A percentile compares a stretch with the other conserved stretches of the same genome.
These are phyloP conservation scores for Arthromyces matolae DNA, from an alignment of 768 basidiomycete genomes.

Conservation along the genomic window DNA sequence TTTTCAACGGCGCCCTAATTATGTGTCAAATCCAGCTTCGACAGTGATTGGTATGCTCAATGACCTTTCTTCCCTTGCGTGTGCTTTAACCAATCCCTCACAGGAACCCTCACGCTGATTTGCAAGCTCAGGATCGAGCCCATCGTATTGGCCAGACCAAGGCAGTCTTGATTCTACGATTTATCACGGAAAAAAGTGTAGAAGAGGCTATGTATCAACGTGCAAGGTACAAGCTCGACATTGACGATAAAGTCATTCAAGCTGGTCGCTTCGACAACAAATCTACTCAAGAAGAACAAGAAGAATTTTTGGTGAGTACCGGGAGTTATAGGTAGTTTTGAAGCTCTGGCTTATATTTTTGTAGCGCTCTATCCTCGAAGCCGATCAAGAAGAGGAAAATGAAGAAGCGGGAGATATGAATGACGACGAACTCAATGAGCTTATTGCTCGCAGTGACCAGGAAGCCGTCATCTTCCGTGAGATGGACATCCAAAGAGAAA, in stretches of 20 bases:
- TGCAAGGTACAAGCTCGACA: slow-evolving; percentile 93
- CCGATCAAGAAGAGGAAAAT: slow-evolving; percentile 86
- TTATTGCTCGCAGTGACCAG: slow-evolving; percentile 81
- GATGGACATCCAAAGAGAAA: slow-evolving; percentile 80
- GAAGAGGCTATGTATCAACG: slow-evolving; percentile 97
- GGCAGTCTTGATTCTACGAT: slow-evolving; percentile 91
- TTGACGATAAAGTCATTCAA: slow-evolving; percentile 99
- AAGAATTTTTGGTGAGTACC: slow-evolving; percentile 83
- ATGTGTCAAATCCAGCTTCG: slow-evolving; percentile 48
- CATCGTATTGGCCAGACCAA: slow-evolving; percentile 99
- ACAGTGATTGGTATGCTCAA: slow-evolving; percentile 61
- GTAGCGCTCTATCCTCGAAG: slow-evolving; percentile 86
- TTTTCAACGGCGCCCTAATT: slow-evolving; percentile 2
- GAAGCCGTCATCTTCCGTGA: slow-evolving; percentile 74
- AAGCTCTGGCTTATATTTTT: slow-evolving; percentile 6
- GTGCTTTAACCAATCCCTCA: neutral
- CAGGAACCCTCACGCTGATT: slow-evolving; percentile 97
- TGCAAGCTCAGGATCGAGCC: slow-evolving; percentile 98
- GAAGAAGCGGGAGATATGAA: slow-evolving; percentile 92
- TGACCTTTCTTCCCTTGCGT: neutral
- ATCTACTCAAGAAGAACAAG: slow-evolving; percentile 96
- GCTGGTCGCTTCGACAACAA: slow-evolving; percentile 99
- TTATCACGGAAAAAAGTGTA: slow-evolving; percentile 97
- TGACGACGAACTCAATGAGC: slow-evolving; percentile 90
- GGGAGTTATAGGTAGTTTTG: no score